These are phyloP conservation scores for Trypanosoma mega DNA, from an alignment of 208 protist species.

Conservation along the genomic window DNA sequence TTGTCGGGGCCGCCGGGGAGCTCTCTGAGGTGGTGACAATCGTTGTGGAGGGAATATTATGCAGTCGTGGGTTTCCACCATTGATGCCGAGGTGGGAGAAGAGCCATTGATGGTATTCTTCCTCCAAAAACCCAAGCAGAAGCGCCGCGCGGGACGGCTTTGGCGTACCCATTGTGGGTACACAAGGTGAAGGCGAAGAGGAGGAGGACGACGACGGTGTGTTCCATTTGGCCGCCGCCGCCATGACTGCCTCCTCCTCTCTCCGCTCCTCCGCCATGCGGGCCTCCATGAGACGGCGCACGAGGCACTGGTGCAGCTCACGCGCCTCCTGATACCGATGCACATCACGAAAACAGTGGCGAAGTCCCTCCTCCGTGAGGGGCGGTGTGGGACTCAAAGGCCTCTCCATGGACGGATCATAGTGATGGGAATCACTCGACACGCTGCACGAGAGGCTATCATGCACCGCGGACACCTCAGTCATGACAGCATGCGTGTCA, in stretches of 20 bases:
- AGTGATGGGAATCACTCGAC: no score
- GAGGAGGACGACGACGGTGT: no score
- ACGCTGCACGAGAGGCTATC: no score
- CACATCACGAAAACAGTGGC: conserved; percentile 17
- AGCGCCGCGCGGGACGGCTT: neutral
- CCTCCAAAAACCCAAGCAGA: conserved; percentile 18
- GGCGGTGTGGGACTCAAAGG: neutral
- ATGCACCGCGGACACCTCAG: no score
- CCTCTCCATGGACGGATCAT: neutral
- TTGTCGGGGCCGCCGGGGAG: neutral
- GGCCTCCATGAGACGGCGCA: conserved; percentile 6
- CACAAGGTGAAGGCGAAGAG: no score
- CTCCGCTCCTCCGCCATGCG: conserved; percentile 12
- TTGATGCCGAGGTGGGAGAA: conserved; percentile 22
- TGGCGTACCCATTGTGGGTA: no score
- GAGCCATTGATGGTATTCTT: conserved; percentile 23
- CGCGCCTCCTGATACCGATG: conserved; percentile 22
- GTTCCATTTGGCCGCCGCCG: no score
- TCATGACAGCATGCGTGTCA: no score
- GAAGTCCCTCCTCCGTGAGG: neutral
- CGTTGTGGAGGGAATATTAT: neutral
- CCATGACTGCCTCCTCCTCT: neutral
- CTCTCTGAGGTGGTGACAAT: neutral
- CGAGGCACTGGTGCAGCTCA: conserved; percentile 17
- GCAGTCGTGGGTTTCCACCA: neutral